A percentile compares a stretch with the other conserved stretches of the same genome.
Conservation (phyloP, 1,284 basidiomycete genomes). For the Pyrrhoderma lamaoense region DNA sequence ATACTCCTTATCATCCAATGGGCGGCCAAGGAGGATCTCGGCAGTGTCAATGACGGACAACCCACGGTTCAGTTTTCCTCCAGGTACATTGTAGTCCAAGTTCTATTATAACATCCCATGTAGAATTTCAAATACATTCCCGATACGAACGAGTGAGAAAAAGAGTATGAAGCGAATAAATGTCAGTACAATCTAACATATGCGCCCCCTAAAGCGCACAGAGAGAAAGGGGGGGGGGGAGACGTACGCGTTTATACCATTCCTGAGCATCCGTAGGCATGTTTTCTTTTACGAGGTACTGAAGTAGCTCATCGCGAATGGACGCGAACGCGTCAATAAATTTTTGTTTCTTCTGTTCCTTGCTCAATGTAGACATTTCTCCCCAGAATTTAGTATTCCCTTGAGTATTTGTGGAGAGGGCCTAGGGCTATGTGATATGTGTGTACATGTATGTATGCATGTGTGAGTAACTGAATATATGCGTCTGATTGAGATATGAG, state of each 20-base stretch:
- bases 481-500: too few relatives aligned
- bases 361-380: too few relatives aligned
- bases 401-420: too few relatives aligned
- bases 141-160: too few relatives aligned
- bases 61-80: constrained; percentile 95
- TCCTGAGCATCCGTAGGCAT: constrained; percentile 59
- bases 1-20: constrained; percentile 78
- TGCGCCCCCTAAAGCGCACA: too few relatives aligned
- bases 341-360: too few relatives aligned
- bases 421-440: too few relatives aligned
- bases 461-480: too few relatives aligned
- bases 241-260: constrained; percentile 53
- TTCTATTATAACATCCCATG: constrained; percentile 45
- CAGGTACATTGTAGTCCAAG: constrained; percentile 91
- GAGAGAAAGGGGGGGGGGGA: neutral
- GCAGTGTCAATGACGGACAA: constrained; percentile 92
- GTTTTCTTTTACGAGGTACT: constrained; percentile 40
- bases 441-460: too few relatives aligned
- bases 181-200: too few relatives aligned
- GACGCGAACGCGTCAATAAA: constrained; percentile 27
- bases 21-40: constrained; percentile 75
- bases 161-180: neutral
- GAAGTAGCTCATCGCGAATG: constrained; percentile 33
- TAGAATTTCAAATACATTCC: too few relatives aligned
- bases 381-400: too few relatives aligned